Evolutionary conservation across 352 stramenopile genomes (phyloP).

Genomic region (Pythium plurisporium): DNA sequence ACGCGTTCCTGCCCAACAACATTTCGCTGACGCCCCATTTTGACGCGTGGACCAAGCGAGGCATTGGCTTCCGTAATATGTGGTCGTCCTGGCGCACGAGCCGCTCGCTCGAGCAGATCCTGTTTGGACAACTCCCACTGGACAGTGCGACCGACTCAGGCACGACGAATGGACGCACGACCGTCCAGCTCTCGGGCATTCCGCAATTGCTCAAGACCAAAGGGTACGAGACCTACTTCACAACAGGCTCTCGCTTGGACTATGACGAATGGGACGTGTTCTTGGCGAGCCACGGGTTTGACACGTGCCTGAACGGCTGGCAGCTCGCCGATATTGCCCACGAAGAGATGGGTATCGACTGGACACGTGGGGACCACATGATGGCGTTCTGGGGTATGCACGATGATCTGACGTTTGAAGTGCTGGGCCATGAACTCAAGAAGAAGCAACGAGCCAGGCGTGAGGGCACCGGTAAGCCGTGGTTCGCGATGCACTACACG

Average conservation of each 20-base stretch:
- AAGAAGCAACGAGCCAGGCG: conserved; percentile 22
- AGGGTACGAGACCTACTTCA: conserved; percentile 63
- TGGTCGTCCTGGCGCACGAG: conserved; percentile 71
- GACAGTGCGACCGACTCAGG: conserved; percentile 51
- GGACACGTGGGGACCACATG: conserved; percentile 43
- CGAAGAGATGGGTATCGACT: conserved; percentile 47
- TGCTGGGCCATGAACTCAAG: conserved; percentile 45
- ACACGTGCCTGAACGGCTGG: conserved; percentile 37
- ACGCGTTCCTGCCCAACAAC: conserved; percentile 33
- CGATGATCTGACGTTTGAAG: conserved; percentile 60
- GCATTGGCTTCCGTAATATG: conserved; percentile 50
- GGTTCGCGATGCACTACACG: conserved; percentile 63
- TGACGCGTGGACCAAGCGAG: conserved; percentile 45
- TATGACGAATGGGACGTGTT: conserved; percentile 68
- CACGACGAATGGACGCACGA: conserved; percentile 33
- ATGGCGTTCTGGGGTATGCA: conserved; percentile 69
- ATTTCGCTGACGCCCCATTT: conserved; percentile 63
- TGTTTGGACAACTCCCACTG: conserved; percentile 63
- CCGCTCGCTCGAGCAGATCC: conserved; percentile 54
- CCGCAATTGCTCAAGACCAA: conserved; percentile 55
- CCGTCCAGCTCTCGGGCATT: conserved; percentile 38
- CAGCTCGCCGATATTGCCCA: conserved; percentile 40
- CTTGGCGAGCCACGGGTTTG: conserved; percentile 52
- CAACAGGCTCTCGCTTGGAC: conserved; percentile 43
- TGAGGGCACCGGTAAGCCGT: conserved; percentile 27